These are phyloP conservation scores for Amanita brunnescens DNA, from an alignment of 768 basidiomycete genomes.

Conservation along the genomic window DNA sequence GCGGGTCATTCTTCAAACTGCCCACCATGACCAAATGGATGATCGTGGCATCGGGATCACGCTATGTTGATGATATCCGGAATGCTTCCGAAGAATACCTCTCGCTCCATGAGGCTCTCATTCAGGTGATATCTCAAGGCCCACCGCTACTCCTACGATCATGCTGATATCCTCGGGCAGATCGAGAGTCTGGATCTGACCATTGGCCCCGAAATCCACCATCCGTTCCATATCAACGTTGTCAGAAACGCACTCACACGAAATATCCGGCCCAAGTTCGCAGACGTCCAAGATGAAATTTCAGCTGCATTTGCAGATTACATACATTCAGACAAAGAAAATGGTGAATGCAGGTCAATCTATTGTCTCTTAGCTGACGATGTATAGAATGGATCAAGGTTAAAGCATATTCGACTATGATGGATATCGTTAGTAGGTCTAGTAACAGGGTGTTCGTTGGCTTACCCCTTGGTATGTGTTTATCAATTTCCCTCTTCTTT, in stretches of 20 bases:
- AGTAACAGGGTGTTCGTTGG: no score
- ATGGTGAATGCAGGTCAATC: neutral
- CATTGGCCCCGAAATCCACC: slow-evolving; percentile 18
- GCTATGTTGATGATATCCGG: slow-evolving; percentile 36
- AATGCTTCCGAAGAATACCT: slow-evolving; percentile 38
- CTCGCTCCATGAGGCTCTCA: slow-evolving; percentile 30
- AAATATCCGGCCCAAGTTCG: slow-evolving; percentile 18
- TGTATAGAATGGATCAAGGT: slow-evolving; percentile 12
- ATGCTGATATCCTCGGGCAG: slow-evolving; percentile 12
- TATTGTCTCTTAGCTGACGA: neutral
- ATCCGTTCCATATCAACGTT: slow-evolving; percentile 17
- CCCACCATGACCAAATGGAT: slow-evolving; percentile 36
- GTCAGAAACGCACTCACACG: slow-evolving; percentile 20
- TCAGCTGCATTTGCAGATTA: slow-evolving; percentile 13
- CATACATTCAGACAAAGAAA: slow-evolving; percentile 3
- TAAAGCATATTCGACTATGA: slow-evolving; percentile 10
- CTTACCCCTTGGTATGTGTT: slow-evolving; percentile 17
- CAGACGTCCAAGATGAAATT: slow-evolving; percentile 19
- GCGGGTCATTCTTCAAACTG: slow-evolving; percentile 30
- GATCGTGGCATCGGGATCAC: slow-evolving; percentile 30
- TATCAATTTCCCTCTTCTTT: neutral
- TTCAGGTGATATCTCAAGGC: slow-evolving; percentile 10
- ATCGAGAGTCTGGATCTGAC: slow-evolving; percentile 28
- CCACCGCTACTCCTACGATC: neutral
- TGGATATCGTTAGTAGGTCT: slow-evolving; percentile 16